Evolutionary conservation across 179 eudicot genomes (phyloP).

Genomic region (Amaranthus tricolor): DNA sequence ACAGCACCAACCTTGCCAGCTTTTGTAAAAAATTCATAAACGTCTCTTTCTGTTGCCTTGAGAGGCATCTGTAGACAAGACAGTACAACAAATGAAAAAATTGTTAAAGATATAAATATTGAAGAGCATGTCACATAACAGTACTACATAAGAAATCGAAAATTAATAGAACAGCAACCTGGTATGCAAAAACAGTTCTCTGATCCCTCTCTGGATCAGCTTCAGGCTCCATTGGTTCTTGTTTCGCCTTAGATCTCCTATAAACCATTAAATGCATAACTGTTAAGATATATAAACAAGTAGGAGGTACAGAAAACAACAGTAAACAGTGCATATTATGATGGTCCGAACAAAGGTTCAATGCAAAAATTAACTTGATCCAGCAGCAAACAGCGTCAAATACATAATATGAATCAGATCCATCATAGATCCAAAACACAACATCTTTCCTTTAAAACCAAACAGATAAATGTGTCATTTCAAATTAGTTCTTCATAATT

Average conservation of each 20-base stretch:
- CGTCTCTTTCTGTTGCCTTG: conserved; percentile 45
- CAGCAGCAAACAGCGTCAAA: neutral
- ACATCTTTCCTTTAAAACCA: neutral
- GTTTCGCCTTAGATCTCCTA: conserved; percentile 47
- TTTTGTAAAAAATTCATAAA: conserved; percentile 46
- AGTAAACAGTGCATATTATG: neutral
- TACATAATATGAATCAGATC: neutral
- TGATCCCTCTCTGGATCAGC: conserved; percentile 58
- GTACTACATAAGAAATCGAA: neutral
- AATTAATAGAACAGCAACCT: conserved; percentile 25
- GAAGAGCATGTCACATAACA: neutral
- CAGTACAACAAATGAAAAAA: neutral
- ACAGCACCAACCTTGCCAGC: conserved; percentile 42
- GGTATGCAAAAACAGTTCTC: conserved; percentile 55
- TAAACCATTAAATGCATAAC: conserved; percentile 8
- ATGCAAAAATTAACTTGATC: neutral
- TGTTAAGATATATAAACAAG: neutral
- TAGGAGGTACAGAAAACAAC: neutral
- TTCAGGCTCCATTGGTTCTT: conserved; percentile 46
- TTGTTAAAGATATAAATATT: neutral
- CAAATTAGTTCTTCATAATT: too few species aligned
- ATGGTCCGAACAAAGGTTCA: neutral
- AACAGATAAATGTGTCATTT: too few species aligned
- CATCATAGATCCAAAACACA: neutral
- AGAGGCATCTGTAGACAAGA: conserved; percentile 43